Base-by-base conservation (phyloP, 169 alveolate species). In the Plasmodium adleri region DNA sequence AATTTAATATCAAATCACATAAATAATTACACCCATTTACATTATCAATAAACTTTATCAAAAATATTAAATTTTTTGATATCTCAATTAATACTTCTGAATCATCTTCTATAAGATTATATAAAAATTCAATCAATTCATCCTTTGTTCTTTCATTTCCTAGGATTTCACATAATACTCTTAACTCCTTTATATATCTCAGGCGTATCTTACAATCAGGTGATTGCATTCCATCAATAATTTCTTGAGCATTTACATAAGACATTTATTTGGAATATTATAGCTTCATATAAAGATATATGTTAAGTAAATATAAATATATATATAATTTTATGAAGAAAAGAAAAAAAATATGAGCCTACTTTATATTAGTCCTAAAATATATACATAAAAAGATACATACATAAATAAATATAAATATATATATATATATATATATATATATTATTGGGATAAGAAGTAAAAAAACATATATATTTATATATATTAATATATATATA, bases 21-120 rank as follows among this genome's bases (percentile, higher is more conserved):
- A 86, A 9, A 60, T 39, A 72, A 70, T 39, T 22, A 72, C 88
- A 86, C 2, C 47, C 26, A 60, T 86, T 72, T 12, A 70, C 75
- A 59, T 72, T 47, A 60, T 22, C 60, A 71, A 86, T 47, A 86
- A 86, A 86, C 22, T 56, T 72, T 26, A 70, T 71, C 63, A 86
- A 26, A 45, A 64, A 71, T 39, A 59, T 52, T 50, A 86, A 86
- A 71, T 86, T 58, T 47, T 86, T 86, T 60, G 92, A 86, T 45
- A 86, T 47, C 49, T 86, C 88, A 20, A 59, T 45, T 22, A 86
- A 52, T 64, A 71, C 92, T 49, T 62, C 78, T 13, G 74, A 86
- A 86, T 86, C 92, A 22, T 86, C 92, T 59, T 86, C 92, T 59
- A 71, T 60, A 32, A 86, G 45, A 49, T 86, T 72, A 64, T 86